Percentiles rank a stretch among this genome's conserved stretches.
Evolutionary conservation across 495 filamentous ascomycete genomes (phyloP).

Genomic region (Thermothielavioides terrestris): DNA sequence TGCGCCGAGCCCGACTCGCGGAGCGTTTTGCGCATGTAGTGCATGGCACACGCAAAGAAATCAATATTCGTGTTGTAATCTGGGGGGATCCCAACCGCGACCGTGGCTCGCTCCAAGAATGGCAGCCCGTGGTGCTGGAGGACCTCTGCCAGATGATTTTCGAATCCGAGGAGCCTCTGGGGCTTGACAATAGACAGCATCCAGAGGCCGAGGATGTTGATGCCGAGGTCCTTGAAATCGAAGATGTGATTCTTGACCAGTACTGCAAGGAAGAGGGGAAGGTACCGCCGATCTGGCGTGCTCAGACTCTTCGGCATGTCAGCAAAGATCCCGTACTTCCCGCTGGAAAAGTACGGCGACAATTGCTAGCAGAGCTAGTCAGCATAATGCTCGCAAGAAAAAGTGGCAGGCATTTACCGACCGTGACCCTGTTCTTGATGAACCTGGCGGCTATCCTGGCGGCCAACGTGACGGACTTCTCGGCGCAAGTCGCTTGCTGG

Average conservation of each 20-base stretch:
- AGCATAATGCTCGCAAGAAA: constrained; percentile 1
- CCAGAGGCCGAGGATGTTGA: constrained; percentile 30
- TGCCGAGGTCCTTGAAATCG: constrained; percentile 32
- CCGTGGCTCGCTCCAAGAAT: constrained; percentile 25
- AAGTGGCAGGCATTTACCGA: constrained; percentile 6
- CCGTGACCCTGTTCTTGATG: constrained; percentile 31
- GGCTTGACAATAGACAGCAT: constrained; percentile 35
- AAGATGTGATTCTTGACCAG: constrained; percentile 33
- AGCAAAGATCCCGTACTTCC: constrained; percentile 33
- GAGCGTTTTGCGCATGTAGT: constrained; percentile 36
- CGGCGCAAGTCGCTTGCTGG: constrained; percentile 27
- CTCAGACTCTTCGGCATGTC: constrained; percentile 23
- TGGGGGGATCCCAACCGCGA: constrained; percentile 20
- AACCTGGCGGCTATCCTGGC: constrained; percentile 35
- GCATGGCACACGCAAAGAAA: constrained; percentile 31
- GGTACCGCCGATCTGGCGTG: constrained; percentile 25
- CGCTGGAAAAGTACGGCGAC: constrained; percentile 31
- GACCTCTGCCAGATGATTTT: constrained; percentile 35
- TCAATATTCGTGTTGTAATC: constrained; percentile 35
- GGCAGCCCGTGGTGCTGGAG: constrained; percentile 26
- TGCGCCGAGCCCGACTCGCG: constrained; percentile 16
- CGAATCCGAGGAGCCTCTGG: constrained; percentile 26
- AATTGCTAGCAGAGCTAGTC: constrained; percentile 24
- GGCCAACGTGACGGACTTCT: constrained; percentile 31
- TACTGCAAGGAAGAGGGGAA: constrained; percentile 34